phyloP scores from a whole-genome alignment of 495 filamentous ascomycete species.

The Xylaria cubensis region DNA sequence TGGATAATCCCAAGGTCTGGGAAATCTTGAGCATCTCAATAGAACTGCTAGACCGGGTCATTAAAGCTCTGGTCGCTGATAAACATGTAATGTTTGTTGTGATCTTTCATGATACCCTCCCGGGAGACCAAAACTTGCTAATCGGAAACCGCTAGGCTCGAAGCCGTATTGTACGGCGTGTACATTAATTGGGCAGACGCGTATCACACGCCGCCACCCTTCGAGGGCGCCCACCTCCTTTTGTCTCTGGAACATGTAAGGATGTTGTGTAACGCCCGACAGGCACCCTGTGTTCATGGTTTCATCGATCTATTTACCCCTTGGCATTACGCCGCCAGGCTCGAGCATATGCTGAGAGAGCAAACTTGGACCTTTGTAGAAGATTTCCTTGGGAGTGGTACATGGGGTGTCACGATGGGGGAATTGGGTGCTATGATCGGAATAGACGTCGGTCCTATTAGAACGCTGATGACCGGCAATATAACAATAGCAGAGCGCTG shows the following conservation, averaged over 20 bases:
- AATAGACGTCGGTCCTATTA: not conserved
- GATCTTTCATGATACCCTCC: not conserved
- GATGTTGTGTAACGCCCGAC: not conserved
- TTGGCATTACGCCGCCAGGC: not conserved
- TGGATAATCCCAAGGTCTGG: conserved; percentile 20
- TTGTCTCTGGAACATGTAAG: not conserved
- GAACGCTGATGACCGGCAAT: not conserved
- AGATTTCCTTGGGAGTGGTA: not conserved
- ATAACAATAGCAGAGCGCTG: conserved; percentile 21
- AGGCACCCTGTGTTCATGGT: not conserved
- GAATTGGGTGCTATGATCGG: not conserved
- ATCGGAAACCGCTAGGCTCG: not conserved
- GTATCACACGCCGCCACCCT: not conserved
- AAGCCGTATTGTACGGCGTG: conserved; percentile 5
- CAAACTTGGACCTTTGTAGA: not conserved
- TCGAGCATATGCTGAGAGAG: not conserved
- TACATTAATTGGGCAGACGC: not conserved
- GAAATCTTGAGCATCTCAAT: not conserved
- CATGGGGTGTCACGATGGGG: not conserved
- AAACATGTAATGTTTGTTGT: conserved; percentile 9
- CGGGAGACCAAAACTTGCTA: not conserved
- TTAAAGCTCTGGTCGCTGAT: conserved; percentile 10
- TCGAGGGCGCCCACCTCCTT: not conserved
- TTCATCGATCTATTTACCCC: not conserved
- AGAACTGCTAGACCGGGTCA: conserved; percentile 15